Base-by-base conservation (phyloP, 2,329 filamentous ascomycete genomes). In the Aspergillus latus region DNA sequence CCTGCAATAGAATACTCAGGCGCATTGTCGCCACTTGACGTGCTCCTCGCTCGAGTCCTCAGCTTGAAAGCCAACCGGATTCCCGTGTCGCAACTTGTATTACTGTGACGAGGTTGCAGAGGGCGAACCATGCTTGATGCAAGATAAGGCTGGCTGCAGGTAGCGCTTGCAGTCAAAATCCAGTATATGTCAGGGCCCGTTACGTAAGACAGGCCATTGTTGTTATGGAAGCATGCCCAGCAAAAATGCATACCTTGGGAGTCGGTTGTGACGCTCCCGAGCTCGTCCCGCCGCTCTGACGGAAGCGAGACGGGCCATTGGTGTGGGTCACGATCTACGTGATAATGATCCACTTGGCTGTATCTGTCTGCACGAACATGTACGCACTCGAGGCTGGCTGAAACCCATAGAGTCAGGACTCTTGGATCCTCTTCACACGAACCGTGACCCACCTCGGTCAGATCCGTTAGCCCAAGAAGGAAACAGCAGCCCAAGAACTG, bases 271-370 rank as follows among this genome's bases (percentile, higher is more conserved):
- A 30, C 30, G 43, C 36, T 37, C 36, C 36, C 36, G 36, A 37
- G 36, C 28, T 46, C 43, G 13, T 46, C 43, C 43, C 43, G 43
- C 26, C 13, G 43, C 43, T 21, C 21, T 42, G 36, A 50, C 36
- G 30, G 48, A 36, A 50, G 37, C 15, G 40, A 13, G 28, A 39
- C 36, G 28, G 26, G 30, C 48, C 16, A 15, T 28, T 29, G n/a
- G 26, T 42, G 48, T 50, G 48, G 48, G 48, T 26, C 48, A 39
- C 9, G 48, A 50, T 50, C 48, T 50, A 21, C 48, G 21, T 16
- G 36, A 42, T 50, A 50, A 36, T 40, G 9, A 40, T 15, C 36
- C 36, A 13, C 16, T 36, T 16, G 11, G 13, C 26, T 36, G 9
- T 16, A 26, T 30, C 5, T 26, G 5, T 39, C 26, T 26, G 34